Conservation (phyloP, 805 yeast genomes). For the Teunomyces kruisii region DNA sequence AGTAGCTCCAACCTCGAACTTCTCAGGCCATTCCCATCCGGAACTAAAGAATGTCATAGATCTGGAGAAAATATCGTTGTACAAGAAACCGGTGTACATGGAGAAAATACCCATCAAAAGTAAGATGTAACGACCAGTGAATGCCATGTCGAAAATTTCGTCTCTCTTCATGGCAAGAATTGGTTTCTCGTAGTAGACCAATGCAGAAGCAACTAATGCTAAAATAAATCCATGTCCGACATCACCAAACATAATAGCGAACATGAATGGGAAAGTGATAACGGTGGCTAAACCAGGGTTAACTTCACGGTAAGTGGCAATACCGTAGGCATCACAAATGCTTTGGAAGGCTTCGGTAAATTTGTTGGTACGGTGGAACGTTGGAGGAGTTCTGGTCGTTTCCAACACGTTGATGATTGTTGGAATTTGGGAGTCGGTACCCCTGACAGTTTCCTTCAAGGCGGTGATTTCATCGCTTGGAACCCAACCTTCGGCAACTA, state of each 20-base stretch:
- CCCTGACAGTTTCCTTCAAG: constrained; percentile 67
- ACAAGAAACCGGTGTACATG: constrained; percentile 70
- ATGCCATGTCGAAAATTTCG: constrained; percentile 79
- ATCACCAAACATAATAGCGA: constrained; percentile 84
- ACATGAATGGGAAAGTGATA: constrained; percentile 78
- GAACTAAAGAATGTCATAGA: constrained; percentile 65
- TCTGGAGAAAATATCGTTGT: constrained; percentile 71
- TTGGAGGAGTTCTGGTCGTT: constrained; percentile 70
- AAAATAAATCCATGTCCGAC: constrained; percentile 74
- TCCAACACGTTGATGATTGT: constrained; percentile 56
- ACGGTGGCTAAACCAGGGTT: constrained; percentile 75
- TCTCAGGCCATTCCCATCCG: constrained; percentile 70
- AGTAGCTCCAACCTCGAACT: constrained; percentile 33
- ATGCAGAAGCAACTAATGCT: constrained; percentile 50
- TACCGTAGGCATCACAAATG: constrained; percentile 76
- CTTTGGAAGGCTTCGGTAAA: constrained; percentile 68
- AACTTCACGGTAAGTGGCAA: constrained; percentile 72
- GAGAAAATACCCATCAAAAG: constrained; percentile 71
- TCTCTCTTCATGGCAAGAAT: constrained; percentile 57
- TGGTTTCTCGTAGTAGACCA: constrained; percentile 55
- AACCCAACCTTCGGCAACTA: constrained; percentile 96
- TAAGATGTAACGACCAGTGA: constrained; percentile 65
- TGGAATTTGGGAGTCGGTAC: constrained; percentile 53
- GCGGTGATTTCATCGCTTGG: constrained; percentile 72
- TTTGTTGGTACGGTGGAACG: constrained; percentile 68